Percentiles rank a stretch among this genome's conserved stretches.
Conservation (phyloP, 306 rosid species). For the Adenanthera pavonina region DNA sequence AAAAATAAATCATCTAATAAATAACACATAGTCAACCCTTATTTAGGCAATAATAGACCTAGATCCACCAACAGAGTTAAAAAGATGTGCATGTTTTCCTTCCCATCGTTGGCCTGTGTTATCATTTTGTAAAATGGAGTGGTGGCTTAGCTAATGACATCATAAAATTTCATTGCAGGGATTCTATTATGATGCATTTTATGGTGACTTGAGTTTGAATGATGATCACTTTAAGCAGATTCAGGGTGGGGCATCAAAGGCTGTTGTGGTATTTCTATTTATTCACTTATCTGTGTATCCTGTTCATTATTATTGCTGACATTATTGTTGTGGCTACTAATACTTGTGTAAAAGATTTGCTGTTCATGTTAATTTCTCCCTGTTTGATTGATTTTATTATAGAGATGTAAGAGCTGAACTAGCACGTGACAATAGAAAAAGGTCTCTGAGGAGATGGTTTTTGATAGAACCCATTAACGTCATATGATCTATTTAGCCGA, state of each 20-base stretch:
- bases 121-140: constrained; percentile 3
- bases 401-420: constrained; percentile 4
- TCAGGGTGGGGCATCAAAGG: constrained; percentile 69
- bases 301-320: background rate
- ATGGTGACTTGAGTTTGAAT: constrained; percentile 88
- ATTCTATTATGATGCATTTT: constrained; percentile 90
- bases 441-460: background rate
- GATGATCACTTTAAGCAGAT: constrained; percentile 90
- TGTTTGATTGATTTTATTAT: background rate
- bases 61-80: background rate
- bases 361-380: background rate
- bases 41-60: too few species aligned
- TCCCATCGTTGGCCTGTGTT: background rate
- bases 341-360: background rate
- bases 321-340: background rate
- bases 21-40: too few species aligned
- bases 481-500: too few species aligned
- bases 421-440: constrained; percentile 2
- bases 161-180: constrained; percentile 60
- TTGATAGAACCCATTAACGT: too few species aligned
- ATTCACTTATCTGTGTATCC: constrained; percentile 11
- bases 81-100: background rate
- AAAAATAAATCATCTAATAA: too few species aligned
- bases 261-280: constrained; percentile 63
- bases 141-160: background rate